phyloP scores from a whole-genome alignment of 2,329 filamentous ascomycete species.

The Aspergillus sergii region DNA sequence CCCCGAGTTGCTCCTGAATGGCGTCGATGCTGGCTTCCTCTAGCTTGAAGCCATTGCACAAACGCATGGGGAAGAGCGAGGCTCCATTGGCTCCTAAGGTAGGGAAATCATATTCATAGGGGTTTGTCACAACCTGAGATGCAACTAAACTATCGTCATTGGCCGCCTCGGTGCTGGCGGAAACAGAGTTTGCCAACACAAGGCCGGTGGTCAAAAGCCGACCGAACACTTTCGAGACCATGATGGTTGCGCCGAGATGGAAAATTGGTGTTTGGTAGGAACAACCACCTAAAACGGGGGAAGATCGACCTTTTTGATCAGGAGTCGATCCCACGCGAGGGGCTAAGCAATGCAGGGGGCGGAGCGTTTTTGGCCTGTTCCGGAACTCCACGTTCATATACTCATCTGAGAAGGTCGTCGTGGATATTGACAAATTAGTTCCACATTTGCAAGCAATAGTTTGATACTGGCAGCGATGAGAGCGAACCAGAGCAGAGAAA shows the following conservation, averaged over 20 bases:
- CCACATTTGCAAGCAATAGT: background rate
- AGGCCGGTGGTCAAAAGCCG: constrained; percentile 22
- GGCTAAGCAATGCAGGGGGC: background rate
- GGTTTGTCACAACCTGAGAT: constrained; percentile 36
- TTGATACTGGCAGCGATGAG: background rate
- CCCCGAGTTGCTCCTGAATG: constrained; percentile 61
- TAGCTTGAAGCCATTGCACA: constrained; percentile 62
- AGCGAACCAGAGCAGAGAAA: background rate
- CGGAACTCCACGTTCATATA: background rate
- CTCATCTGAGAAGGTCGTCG: background rate
- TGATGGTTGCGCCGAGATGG: constrained; percentile 9
- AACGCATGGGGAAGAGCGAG: constrained; percentile 62
- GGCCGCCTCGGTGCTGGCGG: background rate
- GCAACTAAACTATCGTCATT: constrained; percentile 30
- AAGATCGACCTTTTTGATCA: constrained; percentile 9
- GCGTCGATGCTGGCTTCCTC: constrained; percentile 72
- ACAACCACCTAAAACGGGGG: background rate
- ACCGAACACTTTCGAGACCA: constrained; percentile 16
- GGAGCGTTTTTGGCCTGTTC: background rate
- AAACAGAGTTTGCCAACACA: constrained; percentile 23
- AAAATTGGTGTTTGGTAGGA: background rate
- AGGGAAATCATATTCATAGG: constrained; percentile 42
- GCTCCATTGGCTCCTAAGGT: constrained; percentile 34
- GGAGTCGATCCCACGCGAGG: constrained; percentile 10
- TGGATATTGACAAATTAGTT: background rate